phyloP scores from a whole-genome alignment of 805 yeast species.

The Clavispora santaluciae region DNA sequence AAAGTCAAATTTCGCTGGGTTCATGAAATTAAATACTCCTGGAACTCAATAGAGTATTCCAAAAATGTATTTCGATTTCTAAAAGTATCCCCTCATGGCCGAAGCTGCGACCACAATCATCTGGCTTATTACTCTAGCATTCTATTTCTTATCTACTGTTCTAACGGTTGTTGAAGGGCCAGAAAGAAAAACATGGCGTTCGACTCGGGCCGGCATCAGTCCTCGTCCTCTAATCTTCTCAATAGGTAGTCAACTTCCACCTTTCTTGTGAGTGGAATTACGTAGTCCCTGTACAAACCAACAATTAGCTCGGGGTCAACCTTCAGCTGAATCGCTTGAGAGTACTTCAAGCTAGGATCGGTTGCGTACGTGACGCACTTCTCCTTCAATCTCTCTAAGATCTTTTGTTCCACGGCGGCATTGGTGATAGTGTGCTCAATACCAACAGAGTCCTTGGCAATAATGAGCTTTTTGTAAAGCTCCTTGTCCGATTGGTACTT shows the following conservation, averaged over 20 bases:
- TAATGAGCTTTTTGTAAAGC: constrained; percentile 59
- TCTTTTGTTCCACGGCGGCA: constrained; percentile 77
- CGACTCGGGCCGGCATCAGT: no score
- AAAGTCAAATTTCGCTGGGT: no score
- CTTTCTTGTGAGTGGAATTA: constrained; percentile 90
- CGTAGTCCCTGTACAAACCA: constrained; percentile 75
- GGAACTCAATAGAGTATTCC: no score
- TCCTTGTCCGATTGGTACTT: constrained; percentile 71
- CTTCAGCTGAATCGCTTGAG: constrained; percentile 64
- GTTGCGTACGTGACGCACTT: constrained; percentile 87
- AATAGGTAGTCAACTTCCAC: constrained; percentile 91
- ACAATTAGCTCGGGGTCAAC: constrained; percentile 81
- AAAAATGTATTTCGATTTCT: no score
- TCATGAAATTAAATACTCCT: no score
- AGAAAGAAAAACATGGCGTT: no score
- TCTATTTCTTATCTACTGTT: neutral
- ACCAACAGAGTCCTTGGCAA: constrained; percentile 60
- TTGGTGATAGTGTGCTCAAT: constrained; percentile 83
- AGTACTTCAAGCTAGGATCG: constrained; percentile 74
- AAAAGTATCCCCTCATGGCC: no score
- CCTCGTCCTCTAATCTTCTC: constrained; percentile 70
- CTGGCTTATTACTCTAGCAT: neutral
- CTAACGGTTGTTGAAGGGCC: no score
- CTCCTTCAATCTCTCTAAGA: constrained; percentile 67
- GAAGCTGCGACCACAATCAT: no score